Conservation (phyloP, 768 basidiomycete species). For the Amanita pallidorosea region DNA sequence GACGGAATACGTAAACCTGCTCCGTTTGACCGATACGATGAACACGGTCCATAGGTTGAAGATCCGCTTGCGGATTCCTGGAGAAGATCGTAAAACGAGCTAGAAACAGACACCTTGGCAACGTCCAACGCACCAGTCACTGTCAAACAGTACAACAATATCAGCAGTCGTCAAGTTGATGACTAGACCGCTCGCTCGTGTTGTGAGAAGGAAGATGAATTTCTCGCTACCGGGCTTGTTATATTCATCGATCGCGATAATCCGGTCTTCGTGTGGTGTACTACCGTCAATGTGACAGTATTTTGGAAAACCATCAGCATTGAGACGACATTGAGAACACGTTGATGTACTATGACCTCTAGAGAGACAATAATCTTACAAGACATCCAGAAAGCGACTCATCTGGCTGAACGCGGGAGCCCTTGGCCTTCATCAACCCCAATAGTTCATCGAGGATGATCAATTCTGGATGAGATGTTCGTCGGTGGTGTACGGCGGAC, state of each 20-base stretch:
- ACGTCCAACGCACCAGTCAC: conserved; percentile 63
- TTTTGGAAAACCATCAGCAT: conserved; percentile 30
- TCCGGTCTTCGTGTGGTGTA: too few relatives aligned
- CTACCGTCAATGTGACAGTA: too few relatives aligned
- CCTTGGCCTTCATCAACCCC: conserved; percentile 86
- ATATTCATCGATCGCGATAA: too few relatives aligned
- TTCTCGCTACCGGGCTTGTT: too few relatives aligned
- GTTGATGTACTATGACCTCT: conserved; percentile 66
- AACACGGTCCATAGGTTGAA: conserved; percentile 98
- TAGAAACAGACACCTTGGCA: neutral
- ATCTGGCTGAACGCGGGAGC: conserved; percentile 99
- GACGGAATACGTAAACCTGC: conserved; percentile 95
- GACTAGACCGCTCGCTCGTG: conserved; percentile 94
- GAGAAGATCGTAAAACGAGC: neutral
- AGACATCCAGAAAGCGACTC: conserved; percentile 96
- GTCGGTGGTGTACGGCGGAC: too few relatives aligned
- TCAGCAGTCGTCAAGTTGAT: conserved; percentile 96
- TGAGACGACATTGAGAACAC: conserved; percentile 2
- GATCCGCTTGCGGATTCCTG: too few relatives aligned
- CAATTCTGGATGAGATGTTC: too few relatives aligned
- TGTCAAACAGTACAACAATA: conserved; percentile 91
- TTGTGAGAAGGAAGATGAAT: too few relatives aligned
- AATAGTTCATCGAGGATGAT: too few relatives aligned
- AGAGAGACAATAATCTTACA: conserved; percentile 96
- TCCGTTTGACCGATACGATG: conserved; percentile 96